Evolutionary conservation across 306 rosid species (phyloP), one percentile per base, ranked within the genome.

Genomic region (Senna tora): DNA sequence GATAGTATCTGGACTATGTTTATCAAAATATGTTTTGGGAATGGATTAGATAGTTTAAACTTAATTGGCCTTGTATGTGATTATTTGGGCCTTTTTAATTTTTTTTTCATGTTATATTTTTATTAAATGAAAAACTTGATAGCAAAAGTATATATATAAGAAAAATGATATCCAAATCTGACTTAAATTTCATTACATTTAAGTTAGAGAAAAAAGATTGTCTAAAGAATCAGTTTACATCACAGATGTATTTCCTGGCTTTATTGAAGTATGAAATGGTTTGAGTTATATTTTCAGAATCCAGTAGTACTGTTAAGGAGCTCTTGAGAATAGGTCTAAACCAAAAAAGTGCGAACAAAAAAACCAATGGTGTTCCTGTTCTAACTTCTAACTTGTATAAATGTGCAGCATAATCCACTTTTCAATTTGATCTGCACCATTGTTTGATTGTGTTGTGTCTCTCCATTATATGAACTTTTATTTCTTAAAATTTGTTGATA

Each of bases 401-500:
- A 16, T 50, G 16, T 25, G 6, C 16, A 3, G 11, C 11, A 17
- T 9, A 7, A 9, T 2, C 6, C 50, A 45, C 12, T 45, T n/a
- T n/a, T 14, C 50, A 45, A 13, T 14, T 45, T 45, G 50, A 9
- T 45, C 50, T 0, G 6, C 1, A 45, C 15, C 6, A 11, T 17
- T 58, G 64, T 32, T 32, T 34, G 46, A 8, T 59, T 34, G 63
- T 55, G 15, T 59, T 34, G 63, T 55, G 65, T 9, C 14, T 58
- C 7, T 4, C 19, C 59, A 9, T 33, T 16, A 11, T 25, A 16
- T 57, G 42, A 71, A 22, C 79, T 42, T 52, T 3, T 43, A 53
- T 43, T 74, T 61, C 67, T 42, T 51, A 62, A 79, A 46, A 53
- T 49, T 60, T 79, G 9, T 36, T 47, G 38, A 71, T 61, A 14